Conservation (phyloP, 805 yeast species). For the Teunomyces tritomae region DNA sequence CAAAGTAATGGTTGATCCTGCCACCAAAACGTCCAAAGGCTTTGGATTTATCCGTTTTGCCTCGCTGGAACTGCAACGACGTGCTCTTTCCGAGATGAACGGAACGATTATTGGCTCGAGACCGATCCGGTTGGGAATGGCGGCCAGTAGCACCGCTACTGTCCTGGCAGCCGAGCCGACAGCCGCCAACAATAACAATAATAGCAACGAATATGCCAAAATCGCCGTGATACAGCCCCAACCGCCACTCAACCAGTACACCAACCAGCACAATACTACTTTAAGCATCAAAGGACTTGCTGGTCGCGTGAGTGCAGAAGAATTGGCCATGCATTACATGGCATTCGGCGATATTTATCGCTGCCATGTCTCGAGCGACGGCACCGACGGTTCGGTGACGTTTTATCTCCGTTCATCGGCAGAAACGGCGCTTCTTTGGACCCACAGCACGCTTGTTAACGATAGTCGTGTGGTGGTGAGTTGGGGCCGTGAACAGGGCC, state of each 20-base stretch:
- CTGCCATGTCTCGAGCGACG: conserved; percentile 19
- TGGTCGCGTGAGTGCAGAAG: conserved; percentile 55
- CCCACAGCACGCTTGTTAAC: conserved; percentile 24
- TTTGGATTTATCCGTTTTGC: conserved; percentile 86
- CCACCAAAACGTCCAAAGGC: conserved; percentile 71
- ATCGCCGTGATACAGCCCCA: conserved; percentile 41
- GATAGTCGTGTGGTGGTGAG: neutral
- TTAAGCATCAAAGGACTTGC: conserved; percentile 68
- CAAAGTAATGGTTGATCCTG: conserved; percentile 73
- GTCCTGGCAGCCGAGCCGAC: conserved; percentile 17
- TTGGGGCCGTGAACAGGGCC: neutral
- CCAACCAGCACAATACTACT: conserved; percentile 82
- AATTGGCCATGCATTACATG: conserved; percentile 56
- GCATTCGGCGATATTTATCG: conserved; percentile 56
- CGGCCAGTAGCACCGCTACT: conserved; percentile 14
- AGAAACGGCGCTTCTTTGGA: conserved; percentile 32
- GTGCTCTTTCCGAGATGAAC: conserved; percentile 78
- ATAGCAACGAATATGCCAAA: conserved; percentile 10
- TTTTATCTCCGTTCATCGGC: conserved; percentile 34
- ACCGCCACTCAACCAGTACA: conserved; percentile 58
- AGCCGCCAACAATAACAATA: conserved; percentile 5
- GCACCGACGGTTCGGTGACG: conserved; percentile 22
- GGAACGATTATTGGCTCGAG: conserved; percentile 69
- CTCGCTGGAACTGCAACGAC: conserved; percentile 62
- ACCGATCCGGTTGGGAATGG: conserved; percentile 65